Base-by-base conservation (phyloP, 306 rosid species). In the Morella rubra region DNA sequence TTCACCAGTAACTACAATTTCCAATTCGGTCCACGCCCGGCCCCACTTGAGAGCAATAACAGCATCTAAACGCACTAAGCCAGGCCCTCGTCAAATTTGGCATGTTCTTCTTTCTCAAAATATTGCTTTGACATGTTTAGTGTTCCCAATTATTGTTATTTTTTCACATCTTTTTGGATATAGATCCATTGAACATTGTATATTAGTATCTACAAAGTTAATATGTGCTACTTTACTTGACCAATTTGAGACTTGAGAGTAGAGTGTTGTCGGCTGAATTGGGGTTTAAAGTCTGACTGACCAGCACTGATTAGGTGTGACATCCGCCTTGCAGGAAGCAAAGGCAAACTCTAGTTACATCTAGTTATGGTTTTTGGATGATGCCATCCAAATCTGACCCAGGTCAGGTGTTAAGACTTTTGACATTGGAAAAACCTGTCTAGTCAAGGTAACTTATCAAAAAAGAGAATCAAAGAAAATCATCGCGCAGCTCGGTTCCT, bases 21-120 rank as follows among this genome's bases (percentile, higher is more conserved):
- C 98, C 80, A 84, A 91, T 85, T 89, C 96, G 82, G 91, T 86
- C 40, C 83, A 96, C 75, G 88, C 97, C 44, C 93, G 90, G 77
- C 88, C 92, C 53, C 98, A 93, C 81, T 74, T 96, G 80, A 93
- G 99, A 87, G 99, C 97, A 78, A 90, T 96, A 82, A 91, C 99
- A 74, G 91, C 97, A 78, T 96, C 91, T 44, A 96, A 93, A 81
- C 99, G 99, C 87, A 87, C 86, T 71, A 93, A 86, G 82, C 80
- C 86, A 0, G 89, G 87, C 82, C 90, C 97, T 79, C 91, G n/a
- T 76, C 97, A 91, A 70, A 85, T 92, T 82, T 96, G 99, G 99
- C 82, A 88, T 56, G 88, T 80, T 77, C 75, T 81, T 69, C 11
- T 58, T 75, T 69, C 69, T 69, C 72, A 69, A 65, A 76, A 55